Conservation (phyloP, 495 filamentous ascomycete genomes). For the Zalerion maritima region DNA sequence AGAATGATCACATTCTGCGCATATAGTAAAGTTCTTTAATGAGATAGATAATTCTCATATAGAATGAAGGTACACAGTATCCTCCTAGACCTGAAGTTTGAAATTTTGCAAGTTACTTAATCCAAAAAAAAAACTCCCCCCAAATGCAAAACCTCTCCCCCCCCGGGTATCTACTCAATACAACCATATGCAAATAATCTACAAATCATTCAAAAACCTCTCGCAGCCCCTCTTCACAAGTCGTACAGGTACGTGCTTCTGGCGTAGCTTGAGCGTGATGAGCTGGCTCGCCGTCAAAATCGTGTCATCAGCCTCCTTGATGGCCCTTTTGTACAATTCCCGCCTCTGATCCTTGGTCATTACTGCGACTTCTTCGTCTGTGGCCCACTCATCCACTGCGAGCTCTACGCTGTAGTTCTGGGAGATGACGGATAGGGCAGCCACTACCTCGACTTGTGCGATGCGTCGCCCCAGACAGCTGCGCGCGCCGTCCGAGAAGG, state of each 20-base stretch:
- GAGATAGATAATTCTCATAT: too few relatives aligned
- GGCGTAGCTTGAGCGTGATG: conserved; percentile 50
- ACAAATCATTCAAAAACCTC: conserved; percentile 35
- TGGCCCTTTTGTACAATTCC: conserved; percentile 38
- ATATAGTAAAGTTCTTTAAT: too few relatives aligned
- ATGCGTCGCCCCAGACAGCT: conserved; percentile 58
- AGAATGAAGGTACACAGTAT: too few relatives aligned
- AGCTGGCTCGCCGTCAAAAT: conserved; percentile 34
- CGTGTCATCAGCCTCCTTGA: conserved; percentile 27
- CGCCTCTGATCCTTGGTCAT: conserved; percentile 36
- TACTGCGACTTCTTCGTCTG: conserved; percentile 41
- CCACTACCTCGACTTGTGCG: conserved; percentile 62
- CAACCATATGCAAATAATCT: conserved; percentile 9
- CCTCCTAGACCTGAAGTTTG: too few relatives aligned
- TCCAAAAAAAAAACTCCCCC: too few relatives aligned
- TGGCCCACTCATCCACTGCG: conserved; percentile 44
- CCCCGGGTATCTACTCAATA: conserved; percentile 1
- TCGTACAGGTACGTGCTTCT: conserved; percentile 39
- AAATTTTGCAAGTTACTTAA: too few relatives aligned
- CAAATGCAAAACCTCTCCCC: too few relatives aligned
- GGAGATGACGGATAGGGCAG: conserved; percentile 52
- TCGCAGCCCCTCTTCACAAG: conserved; percentile 48
- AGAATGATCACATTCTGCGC: too few relatives aligned
- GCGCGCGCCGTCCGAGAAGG: conserved; percentile 58
- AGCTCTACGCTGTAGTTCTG: conserved; percentile 50